Evolutionary conservation across 202 grass and related monocot genomes (phyloP), one percentile per base, ranked within the genome.

Genomic region (Setaria italica): DNA sequence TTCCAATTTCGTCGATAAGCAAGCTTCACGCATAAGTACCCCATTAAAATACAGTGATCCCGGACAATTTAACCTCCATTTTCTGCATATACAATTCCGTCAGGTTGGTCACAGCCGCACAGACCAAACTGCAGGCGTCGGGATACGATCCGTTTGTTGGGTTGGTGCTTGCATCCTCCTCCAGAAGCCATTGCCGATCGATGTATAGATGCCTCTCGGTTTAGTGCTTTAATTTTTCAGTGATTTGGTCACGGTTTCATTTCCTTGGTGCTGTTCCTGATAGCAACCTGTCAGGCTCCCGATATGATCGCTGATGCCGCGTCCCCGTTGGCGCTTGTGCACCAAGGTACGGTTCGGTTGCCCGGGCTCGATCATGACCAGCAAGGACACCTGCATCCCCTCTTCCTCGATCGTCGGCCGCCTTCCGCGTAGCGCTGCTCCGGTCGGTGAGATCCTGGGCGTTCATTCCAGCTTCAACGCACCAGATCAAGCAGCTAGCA

Each of bases 361-460:
- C 81, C 54, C 15, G 4, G 34, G 89, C 64, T 85, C 85, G 64
- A 88, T 91, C 89, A 87, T 37, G 62, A 64, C 46, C 56, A 54
- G 70, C 81, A 50, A 43, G 69, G 70, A 62, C 84, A 54, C 75
- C 72, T n/a, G 46, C 78, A 45, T 71, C 17, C 15, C 42, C 66
- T 37, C 75, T 50, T 78, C 51, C 51, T 33, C 41, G 25, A 25
- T 25, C 25, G 60, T 1, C 12, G 4, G 13, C 25, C 29, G 60
- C 29, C 15, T 84, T 21, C 30, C 0, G 17, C 15, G 32, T 20
- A 74, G 6, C 21, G 0, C 12, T 9, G 1, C 14, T 54, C 15
- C 8, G 68, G 20, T 47, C 65, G 64, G 25, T 57, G 53, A 53
- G 0, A 78, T 78, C 74, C 8, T 39, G 53, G 29, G 29, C 3